Base-by-base conservation (phyloP, 139 green algal species). In the Micromonas commoda region DNA sequence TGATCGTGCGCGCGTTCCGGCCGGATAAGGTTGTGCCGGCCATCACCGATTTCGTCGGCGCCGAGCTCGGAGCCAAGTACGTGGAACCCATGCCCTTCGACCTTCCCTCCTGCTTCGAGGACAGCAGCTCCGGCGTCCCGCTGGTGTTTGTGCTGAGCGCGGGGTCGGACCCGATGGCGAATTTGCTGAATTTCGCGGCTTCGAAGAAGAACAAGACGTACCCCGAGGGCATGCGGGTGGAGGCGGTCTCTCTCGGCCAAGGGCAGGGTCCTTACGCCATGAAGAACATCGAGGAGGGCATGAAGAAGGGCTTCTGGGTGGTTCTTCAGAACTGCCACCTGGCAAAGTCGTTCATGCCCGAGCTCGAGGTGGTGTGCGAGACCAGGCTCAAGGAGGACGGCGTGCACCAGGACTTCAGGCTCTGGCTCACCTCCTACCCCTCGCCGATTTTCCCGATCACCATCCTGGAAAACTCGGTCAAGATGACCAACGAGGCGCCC, bases 291-390 rank as follows among this genome's bases (percentile, higher is more conserved):
- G 86, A 92, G 74, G 86, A 93, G 32, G 92, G 85, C 60, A 45
- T 90, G 38, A 63, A 76, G 1, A 80, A 90, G 37, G 92, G 92
- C 70, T 81, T 87, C 71, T 96, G 92, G 92, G 90, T 96, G 29
- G 94, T 95, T 86, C 80, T 96, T 31, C 88, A 89, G 61, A 96
- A 96, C 81, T 95, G 91, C 83, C 92, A 96, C 84, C 83, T 96
- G 51, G 93, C 93, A 89, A 94, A 90, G 53, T 86, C 70, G 38
- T 96, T 90, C 90, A 82, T 96, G 79, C 89, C 90, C 21, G 87
- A 82, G 16, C 86, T 96, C 51, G 89, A 94, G 76, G 92, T 94
- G 82, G 85, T 95, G 34, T 87, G 93, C 39, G 89, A 94, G 73
- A 57, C 16, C 45, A 79, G 75, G 39, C 83, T 96, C 9, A 86